Evolutionary conservation across 2,329 filamentous ascomycete genomes (phyloP), one percentile per base, ranked within the genome.

Genomic region (Fusarium bactridioides): DNA sequence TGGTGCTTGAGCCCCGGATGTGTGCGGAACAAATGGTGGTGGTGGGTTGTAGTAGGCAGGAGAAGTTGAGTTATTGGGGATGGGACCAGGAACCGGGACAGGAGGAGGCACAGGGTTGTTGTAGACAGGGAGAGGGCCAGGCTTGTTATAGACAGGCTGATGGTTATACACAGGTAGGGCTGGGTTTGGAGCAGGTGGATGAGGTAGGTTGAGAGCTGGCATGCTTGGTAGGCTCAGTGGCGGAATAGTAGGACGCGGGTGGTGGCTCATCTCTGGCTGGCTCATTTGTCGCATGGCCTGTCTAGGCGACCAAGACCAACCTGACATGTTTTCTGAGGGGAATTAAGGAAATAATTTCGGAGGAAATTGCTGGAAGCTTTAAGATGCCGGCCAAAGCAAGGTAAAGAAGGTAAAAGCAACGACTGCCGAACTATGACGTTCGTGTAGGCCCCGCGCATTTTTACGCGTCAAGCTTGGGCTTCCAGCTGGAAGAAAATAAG

Each of bases 301-400:
- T 50, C 56, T 71, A 33, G 70, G 70, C 35, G 70, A 73, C 70
- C 70, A 73, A 23, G 66, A 58, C 66, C 70, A 73, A 27, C 62
- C 70, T 29, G 69, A 72, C 69, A 72, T 72, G 12, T 44, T 43
- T 47, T 47, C 37, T 41, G 48, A 15, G 7, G 23, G 29, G 19
- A 53, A 45, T 23, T 21, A 23, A 47, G 16, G 23, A 37, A 21
- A 61, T 19, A 40, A 23, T n/a, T 18, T 48, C 23, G 31, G 21
- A 33, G 23, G 23, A 35, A 29, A 60, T 33, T 31, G 19, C 35
- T 38, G 19, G 25, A 50, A 44, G 48, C 40, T 47, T 68, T n/a
- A 50, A 67, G 37, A 51, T 56, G 25, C 43, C 23, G 25, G 18
- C 45, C 35, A 54, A 61, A 16, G 31, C 37, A 51, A 35, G 9